Base-by-base conservation (phyloP, 495 filamentous ascomycete species). In the Articulospora tetracladia region DNA sequence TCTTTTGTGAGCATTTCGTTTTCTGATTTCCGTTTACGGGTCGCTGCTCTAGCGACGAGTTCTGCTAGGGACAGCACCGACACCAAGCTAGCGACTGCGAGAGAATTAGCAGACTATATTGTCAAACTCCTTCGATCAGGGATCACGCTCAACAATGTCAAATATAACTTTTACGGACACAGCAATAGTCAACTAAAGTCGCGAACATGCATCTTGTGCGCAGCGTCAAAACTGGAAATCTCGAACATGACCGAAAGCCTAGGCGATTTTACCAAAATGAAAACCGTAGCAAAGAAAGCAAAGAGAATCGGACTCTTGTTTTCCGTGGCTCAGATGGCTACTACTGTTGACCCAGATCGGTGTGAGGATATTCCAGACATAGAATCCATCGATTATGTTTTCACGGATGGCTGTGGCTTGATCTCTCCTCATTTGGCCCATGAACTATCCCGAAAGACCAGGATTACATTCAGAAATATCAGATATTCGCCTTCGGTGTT, bases 101-200 rank as follows among this genome's bases (percentile, higher is more conserved):
- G 69, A 51, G 75, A 80, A 55, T 75, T 71, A 23, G 57, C 66
- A 3, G 76, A 77, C 44, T 80, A 79, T 61, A 66, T 74, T 19
- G 65, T 70, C 13, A 64, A 68, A 15, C 58, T 81, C 2, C 71
- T 81, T 20, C 54, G 62, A 13, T 26, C 69, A 1, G 78, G 77
- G 13, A 65, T 83, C 26, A 55, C 10, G 7, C 30, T 82, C 11
- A 77, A 80, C 55, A 70, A 68, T 1, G 55, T 72, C 0, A 69
- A 69, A 11, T 80, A 82, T 58, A 69, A 79, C 60, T 81, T 80
- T 60, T 81, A 73, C 50, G 79, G 77, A 0, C 76, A 80, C 60
- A 80, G 79, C 69, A 81, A 81, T 58, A 79, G 75, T 58, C 79
- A 81, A 66, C 70, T 80, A 24, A 79, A 80, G 63, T 78, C 79